A percentile compares a stretch with the other conserved stretches of the same genome.
These are phyloP conservation scores for Botrytis pseudocinerea DNA, from an alignment of 2,329 filamentous ascomycete genomes.

Conservation along the genomic window DNA sequence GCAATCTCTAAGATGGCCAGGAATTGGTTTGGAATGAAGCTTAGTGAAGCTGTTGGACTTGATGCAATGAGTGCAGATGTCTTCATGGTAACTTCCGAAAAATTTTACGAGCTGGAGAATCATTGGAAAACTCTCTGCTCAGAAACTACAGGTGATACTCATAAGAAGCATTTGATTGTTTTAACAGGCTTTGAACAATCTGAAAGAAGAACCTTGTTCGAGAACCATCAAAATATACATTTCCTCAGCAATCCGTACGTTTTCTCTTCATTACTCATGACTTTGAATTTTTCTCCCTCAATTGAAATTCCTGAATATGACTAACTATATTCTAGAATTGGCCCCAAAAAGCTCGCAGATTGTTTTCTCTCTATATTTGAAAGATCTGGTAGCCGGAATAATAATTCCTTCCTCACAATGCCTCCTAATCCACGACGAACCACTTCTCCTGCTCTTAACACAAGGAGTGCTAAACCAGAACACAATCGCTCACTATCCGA, in stretches of 20 bases:
- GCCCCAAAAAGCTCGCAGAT: slow-evolving; percentile 11
- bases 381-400: background rate
- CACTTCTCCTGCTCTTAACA: background rate
- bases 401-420: background rate
- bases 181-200: background rate
- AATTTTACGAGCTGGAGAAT: background rate
- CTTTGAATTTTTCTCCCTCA: background rate
- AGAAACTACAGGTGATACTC: background rate
- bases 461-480: too few relatives aligned
- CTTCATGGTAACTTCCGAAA: slow-evolving; percentile 13
- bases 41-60: background rate
- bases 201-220: background rate
- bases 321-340: slow-evolving; percentile 11
- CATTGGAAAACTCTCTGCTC: slow-evolving; percentile 3
- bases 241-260: slow-evolving; percentile 21
- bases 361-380: slow-evolving; percentile 18
- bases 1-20: slow-evolving; percentile 24
- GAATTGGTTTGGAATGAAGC: slow-evolving; percentile 24
- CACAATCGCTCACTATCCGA: background rate
- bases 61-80: slow-evolving; percentile 8
- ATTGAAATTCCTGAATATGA: background rate
- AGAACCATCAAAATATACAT: slow-evolving; percentile 14
- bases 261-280: too few relatives aligned
- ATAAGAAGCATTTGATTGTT: slow-evolving; percentile 13
- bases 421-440: background rate